Percentiles rank a stretch among this genome's conserved stretches.
Evolutionary conservation across 257 asterid genomes (phyloP).

Genomic region (Oldenlandia corymbosa): DNA sequence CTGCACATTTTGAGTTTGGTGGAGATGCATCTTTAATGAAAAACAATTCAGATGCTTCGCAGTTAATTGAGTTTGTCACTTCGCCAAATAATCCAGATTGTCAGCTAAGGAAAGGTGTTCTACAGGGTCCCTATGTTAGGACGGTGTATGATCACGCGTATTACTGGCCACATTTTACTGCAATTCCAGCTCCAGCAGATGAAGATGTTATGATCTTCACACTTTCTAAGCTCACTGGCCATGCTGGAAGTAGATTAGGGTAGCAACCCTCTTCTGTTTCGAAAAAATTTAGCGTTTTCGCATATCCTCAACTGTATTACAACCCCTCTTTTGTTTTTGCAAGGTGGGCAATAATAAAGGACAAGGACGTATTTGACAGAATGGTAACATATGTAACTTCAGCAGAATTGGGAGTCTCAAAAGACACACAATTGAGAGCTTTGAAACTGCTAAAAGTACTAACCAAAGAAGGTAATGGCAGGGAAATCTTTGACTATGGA

Average conservation of each 20-base stretch:
- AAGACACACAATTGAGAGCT: constrained; percentile 60
- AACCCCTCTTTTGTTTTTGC: not conserved
- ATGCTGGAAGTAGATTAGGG: constrained; percentile 86
- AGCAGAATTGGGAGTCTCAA: constrained; percentile 52
- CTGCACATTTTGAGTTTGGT: constrained; percentile 31
- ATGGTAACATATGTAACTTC: constrained; percentile 23
- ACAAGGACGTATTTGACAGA: constrained; percentile 33
- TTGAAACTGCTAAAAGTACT: constrained; percentile 44
- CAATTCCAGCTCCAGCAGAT: constrained; percentile 56
- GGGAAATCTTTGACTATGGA: constrained; percentile 36
- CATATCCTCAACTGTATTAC: too few species aligned
- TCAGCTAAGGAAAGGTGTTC: constrained; percentile 32
- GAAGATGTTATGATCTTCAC: constrained; percentile 70
- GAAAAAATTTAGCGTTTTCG: too few species aligned
- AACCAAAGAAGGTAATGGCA: constrained; percentile 28
- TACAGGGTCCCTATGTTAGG: constrained; percentile 28
- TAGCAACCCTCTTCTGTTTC: constrained; percentile 13
- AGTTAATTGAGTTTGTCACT: constrained; percentile 60
- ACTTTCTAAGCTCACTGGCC: constrained; percentile 72
- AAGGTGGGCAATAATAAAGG: constrained; percentile 75
- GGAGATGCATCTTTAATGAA: constrained; percentile 39
- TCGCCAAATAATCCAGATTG: constrained; percentile 81
- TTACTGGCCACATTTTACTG: constrained; percentile 77
- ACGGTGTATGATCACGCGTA: constrained; percentile 60
- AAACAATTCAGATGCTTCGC: constrained; percentile 24